A percentile compares a stretch with the other conserved stretches of the same genome.
Conservation (phyloP, 2,329 filamentous ascomycete species). For the Alternaria angustiovoidea region DNA sequence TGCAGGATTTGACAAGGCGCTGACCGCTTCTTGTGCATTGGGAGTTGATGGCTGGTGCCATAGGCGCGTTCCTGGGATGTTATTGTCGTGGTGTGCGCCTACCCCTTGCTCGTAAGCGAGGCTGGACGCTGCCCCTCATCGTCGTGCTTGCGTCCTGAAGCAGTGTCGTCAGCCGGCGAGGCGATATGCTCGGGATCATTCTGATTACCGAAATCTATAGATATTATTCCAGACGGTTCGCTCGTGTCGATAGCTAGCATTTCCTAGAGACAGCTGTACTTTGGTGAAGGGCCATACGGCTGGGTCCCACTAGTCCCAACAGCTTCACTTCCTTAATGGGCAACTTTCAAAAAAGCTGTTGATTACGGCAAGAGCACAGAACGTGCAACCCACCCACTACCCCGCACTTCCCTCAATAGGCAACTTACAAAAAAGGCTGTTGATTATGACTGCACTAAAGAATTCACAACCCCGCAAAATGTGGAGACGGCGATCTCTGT, state of each 20-base stretch:
- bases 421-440: too few relatives aligned
- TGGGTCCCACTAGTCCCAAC: not conserved
- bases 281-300: not conserved
- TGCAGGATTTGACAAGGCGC: not conserved
- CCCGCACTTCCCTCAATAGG: too few relatives aligned
- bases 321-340: not conserved
- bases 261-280: not conserved
- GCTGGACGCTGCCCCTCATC: not conserved
- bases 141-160: not conserved
- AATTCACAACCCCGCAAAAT: too few relatives aligned
- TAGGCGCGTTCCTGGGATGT: not conserved
- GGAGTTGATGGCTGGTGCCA: too few relatives aligned
- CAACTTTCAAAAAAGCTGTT: too few relatives aligned
- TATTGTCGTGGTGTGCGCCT: not conserved
- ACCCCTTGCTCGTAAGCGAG: not conserved
- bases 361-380: too few relatives aligned
- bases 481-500: too few relatives aligned
- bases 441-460: accelerated
- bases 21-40: not conserved
- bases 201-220: not conserved
- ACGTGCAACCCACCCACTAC: too few relatives aligned
- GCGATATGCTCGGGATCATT: not conserved
- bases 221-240: not conserved
- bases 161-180: too few relatives aligned
- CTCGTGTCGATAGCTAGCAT: not conserved